Evolutionary conservation across 805 yeast species (phyloP).

Genomic region (Candida silvatica): DNA sequence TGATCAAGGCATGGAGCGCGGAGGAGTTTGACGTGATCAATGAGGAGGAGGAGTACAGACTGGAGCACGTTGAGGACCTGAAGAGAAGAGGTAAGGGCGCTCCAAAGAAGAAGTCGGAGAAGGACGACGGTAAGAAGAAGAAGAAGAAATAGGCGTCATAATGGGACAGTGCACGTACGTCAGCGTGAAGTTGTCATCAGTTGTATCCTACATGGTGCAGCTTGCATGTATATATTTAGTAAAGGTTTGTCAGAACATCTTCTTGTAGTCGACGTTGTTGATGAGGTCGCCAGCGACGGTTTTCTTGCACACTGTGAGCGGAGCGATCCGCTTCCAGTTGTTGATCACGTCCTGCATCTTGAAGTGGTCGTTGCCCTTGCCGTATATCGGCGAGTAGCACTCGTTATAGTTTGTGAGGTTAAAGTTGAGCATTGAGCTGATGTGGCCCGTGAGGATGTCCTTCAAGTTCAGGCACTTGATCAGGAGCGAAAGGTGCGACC

Average conservation of each 20-base stretch:
- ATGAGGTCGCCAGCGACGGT: conserved; percentile 23
- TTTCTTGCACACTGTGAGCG: conserved; percentile 12
- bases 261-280: conserved; percentile 21
- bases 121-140: conserved; percentile 34
- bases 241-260: conserved; percentile 17
- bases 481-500: conserved; percentile 15
- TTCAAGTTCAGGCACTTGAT: conserved; percentile 19
- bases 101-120: conserved; percentile 62
- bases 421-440: conserved; percentile 20
- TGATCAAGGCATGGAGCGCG: conserved; percentile 17
- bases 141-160: conserved; percentile 5
- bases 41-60: conserved; percentile 62
- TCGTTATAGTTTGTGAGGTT: conserved; percentile 18
- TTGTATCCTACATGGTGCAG: background rate
- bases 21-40: conserved; percentile 39
- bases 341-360: conserved; percentile 11
- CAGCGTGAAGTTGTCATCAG: too few species aligned
- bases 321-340: conserved; percentile 20
- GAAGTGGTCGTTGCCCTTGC: conserved; percentile 2
- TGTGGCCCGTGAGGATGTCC: conserved; percentile 22
- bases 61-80: conserved; percentile 52
- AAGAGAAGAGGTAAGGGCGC: conserved; percentile 88
- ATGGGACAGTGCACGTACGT: background rate
- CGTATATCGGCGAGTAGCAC: conserved; percentile 3
- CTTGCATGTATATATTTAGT: conserved; percentile 1